Evolutionary conservation across 2,329 filamentous ascomycete genomes (phyloP).

Genomic region (Hypomyces perniciosus): DNA sequence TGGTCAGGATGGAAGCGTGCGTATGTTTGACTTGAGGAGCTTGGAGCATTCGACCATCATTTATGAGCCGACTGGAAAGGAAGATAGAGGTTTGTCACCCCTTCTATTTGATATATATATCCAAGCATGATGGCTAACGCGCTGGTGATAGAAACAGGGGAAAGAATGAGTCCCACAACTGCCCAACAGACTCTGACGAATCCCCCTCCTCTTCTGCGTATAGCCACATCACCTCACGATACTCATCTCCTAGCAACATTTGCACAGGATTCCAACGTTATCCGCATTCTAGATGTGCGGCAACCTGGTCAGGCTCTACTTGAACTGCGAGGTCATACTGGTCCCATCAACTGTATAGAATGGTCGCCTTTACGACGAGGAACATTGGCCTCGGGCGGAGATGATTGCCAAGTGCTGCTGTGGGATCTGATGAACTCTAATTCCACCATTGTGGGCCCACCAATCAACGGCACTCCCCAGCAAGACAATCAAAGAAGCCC

Average conservation of each 20-base stretch:
- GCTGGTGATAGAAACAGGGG: slow-evolving; percentile 40
- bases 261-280: slow-evolving; percentile 83
- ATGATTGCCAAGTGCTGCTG: slow-evolving; percentile 84
- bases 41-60: slow-evolving; percentile 98
- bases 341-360: slow-evolving; percentile 85
- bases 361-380: slow-evolving; percentile 88
- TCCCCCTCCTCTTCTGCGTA: slow-evolving; percentile 69
- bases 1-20: slow-evolving; percentile 92
- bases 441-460: slow-evolving; percentile 35
- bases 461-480: slow-evolving; percentile 44
- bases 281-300: slow-evolving; percentile 91
- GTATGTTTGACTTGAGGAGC: slow-evolving; percentile 97
- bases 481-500: slow-evolving; percentile 59
- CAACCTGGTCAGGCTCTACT: slow-evolving; percentile 93
- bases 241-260: slow-evolving; percentile 96
- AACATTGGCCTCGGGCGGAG: slow-evolving; percentile 82
- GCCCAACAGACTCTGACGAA: slow-evolving; percentile 72
- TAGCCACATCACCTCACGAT: slow-evolving; percentile 91
- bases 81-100: slow-evolving; percentile 54
- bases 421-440: slow-evolving; percentile 79
- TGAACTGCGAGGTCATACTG: slow-evolving; percentile 83
- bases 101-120: not conserved
- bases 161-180: slow-evolving; percentile 66
- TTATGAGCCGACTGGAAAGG: slow-evolving; percentile 91
- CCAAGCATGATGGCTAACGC: slow-evolving; percentile 16